Evolutionary conservation across 768 basidiomycete species (phyloP), one percentile per base, ranked within the genome.

Genomic region (Artomyces pyxidatus): DNA sequence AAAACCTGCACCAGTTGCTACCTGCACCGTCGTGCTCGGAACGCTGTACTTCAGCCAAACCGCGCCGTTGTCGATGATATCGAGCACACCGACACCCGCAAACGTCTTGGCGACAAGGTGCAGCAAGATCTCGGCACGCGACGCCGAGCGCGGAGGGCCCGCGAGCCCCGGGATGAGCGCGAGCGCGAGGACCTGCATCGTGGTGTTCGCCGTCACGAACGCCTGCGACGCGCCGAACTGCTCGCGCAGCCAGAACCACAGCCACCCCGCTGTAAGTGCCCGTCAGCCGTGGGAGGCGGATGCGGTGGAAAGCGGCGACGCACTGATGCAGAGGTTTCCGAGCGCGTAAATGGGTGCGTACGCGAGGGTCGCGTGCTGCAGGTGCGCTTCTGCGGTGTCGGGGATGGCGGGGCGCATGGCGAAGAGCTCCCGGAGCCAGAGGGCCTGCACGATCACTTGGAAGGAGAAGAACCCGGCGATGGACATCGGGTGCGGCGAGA

Each of bases 41-140:
- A 29, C 19, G 6, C 19, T 14, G 12, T 46, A 46, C 21, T 26
- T 23, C 22, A 56, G 9, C 4, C 55, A 55, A 2, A 65, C 61
- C 3, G 59, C 63, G 22, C 61, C 62, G 28, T 63, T 63, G 48
- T 63, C 63, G 14, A 65, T 38, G 44, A 63, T 52, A 42, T 65
- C 63, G 10, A 65, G 51, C 7, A 72, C 55, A 9, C 64, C 66
- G 25, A 74, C 60, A 0, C 71, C 73, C 1, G 67, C 59, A 39
- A 64, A 65, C 3, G 69, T 68, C 52, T 73, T 75, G 38, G 68
- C 67, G 42, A 72, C 67, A n/a, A 70, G 51, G 51, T 71, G 70
- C 12, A 70, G 71, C 22, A 67, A 39, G 10, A 52, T 47, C 45
- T 68, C 64, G 26, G 62, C 44, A 6, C 53, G 59, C 2, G 65